Evolutionary conservation across 1,139 yeast species (phyloP).

Genomic region (Taphrina deformans): DNA sequence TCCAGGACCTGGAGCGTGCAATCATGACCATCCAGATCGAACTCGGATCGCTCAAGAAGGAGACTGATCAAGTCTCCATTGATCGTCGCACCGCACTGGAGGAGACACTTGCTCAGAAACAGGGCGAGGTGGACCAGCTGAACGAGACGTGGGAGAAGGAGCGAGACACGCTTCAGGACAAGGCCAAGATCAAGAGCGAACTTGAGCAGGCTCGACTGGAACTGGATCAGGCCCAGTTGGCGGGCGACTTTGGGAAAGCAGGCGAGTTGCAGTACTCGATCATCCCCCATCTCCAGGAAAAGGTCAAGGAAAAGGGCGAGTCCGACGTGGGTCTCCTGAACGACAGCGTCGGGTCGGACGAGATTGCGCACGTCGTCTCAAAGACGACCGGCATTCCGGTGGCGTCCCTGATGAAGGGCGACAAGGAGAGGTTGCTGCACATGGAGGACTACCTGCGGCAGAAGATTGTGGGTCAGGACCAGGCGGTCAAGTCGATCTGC

Average conservation of each 20-base stretch:
- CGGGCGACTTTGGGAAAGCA: slow-evolving; percentile 82
- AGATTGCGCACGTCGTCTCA: slow-evolving; percentile 86
- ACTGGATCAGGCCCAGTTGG: slow-evolving; percentile 76
- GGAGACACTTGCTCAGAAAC: slow-evolving; percentile 61
- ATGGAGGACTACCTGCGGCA: slow-evolving; percentile 79
- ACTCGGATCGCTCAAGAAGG: slow-evolving; percentile 86
- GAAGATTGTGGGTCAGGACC: slow-evolving; percentile 92
- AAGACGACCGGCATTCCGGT: slow-evolving; percentile 96
- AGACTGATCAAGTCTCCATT: slow-evolving; percentile 77
- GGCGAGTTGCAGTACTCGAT: slow-evolving; percentile 83
- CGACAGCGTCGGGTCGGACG: slow-evolving; percentile 91
- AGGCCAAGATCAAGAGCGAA: slow-evolving; percentile 75
- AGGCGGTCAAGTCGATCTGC: slow-evolving; percentile 82
- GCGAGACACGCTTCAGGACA: slow-evolving; percentile 62
- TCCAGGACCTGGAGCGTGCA: slow-evolving; percentile 81
- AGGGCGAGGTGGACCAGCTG: slow-evolving; percentile 64
- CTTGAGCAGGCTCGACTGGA: slow-evolving; percentile 82
- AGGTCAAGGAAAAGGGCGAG: slow-evolving; percentile 53
- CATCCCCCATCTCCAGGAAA: slow-evolving; percentile 73
- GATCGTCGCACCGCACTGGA: slow-evolving; percentile 71
- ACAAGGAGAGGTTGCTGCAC: slow-evolving; percentile 79
- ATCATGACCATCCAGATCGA: slow-evolving; percentile 95
- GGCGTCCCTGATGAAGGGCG: slow-evolving; percentile 88
- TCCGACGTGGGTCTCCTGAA: slow-evolving; percentile 58
- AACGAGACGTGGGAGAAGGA: slow-evolving; percentile 87